Evolutionary conservation across 1,139 yeast species (phyloP).

Genomic region (Suhomyces maxii): DNA sequence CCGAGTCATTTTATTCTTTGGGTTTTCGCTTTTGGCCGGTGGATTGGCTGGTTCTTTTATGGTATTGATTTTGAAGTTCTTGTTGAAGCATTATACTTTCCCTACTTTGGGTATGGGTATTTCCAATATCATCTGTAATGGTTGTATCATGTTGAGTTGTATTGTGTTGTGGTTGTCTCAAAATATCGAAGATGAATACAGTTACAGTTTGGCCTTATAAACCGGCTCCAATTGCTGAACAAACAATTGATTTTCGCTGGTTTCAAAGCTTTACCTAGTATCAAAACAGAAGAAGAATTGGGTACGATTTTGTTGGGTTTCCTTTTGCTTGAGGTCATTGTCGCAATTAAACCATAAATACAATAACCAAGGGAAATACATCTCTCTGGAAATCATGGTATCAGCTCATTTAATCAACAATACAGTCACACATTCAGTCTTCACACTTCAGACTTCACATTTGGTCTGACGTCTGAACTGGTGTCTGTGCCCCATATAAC

Average conservation of each 20-base stretch:
- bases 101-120: slow-evolving; percentile 97
- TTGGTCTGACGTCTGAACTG: too few relatives aligned
- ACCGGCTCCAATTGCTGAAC: neutral
- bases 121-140: slow-evolving; percentile 79
- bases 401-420: too few relatives aligned
- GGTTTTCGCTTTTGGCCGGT: slow-evolving; percentile 90
- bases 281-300: neutral
- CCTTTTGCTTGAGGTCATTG: too few relatives aligned
- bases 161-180: slow-evolving; percentile 89
- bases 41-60: slow-evolving; percentile 93
- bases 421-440: too few relatives aligned
- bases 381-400: too few relatives aligned
- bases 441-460: too few relatives aligned
- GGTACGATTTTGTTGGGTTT: too few relatives aligned
- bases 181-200: slow-evolving; percentile 92
- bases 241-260: neutral
- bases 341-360: too few relatives aligned
- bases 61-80: slow-evolving; percentile 79
- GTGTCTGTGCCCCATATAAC: too few relatives aligned
- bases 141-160: slow-evolving; percentile 82
- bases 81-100: slow-evolving; percentile 72
- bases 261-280: neutral
- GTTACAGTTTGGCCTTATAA: slow-evolving; percentile 81
- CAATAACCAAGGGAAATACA: too few relatives aligned
- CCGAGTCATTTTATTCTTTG: slow-evolving; percentile 81